Percentiles rank a stretch among this genome's conserved stretches.
phyloP scores from a whole-genome alignment of 345 rosid species.

The Lepidium sativum region DNA sequence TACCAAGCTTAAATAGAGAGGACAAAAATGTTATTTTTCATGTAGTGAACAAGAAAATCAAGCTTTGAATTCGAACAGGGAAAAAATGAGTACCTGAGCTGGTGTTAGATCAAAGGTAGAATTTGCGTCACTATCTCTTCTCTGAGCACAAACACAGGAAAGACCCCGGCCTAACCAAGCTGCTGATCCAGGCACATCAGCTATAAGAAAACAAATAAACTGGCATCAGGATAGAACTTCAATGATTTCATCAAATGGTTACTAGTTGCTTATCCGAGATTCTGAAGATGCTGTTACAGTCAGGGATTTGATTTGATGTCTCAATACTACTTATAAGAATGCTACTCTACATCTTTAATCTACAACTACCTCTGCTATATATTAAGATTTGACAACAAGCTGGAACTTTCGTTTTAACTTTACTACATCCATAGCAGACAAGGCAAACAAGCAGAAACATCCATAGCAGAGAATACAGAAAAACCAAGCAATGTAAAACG shows the following conservation, averaged over 20 bases:
- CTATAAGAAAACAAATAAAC: conserved; percentile 41
- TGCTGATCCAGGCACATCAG: conserved; percentile 98
- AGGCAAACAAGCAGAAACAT: background rate
- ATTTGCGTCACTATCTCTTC: conserved; percentile 80
- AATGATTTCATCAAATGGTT: background rate
- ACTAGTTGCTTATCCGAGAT: background rate
- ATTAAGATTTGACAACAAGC: background rate
- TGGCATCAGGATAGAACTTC: background rate
- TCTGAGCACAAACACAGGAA: conserved; percentile 97
- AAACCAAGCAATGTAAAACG: background rate
- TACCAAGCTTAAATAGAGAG: background rate
- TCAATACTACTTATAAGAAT: background rate
- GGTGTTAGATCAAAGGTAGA: conserved; percentile 96
- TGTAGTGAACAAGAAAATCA: background rate
- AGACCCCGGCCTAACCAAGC: conserved; percentile 98
- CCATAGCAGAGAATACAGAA: background rate
- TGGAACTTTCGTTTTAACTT: background rate
- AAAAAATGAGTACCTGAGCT: conserved; percentile 56
- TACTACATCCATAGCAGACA: background rate
- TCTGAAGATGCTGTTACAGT: too few relatives aligned
- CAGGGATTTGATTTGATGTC: background rate
- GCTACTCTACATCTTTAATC: too few relatives aligned
- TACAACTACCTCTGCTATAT: background rate
- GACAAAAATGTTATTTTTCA: background rate
- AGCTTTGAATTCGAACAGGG: too few relatives aligned